Evolutionary conservation across 352 stramenopile species (phyloP).

Genomic region (Stramenopiles sp.): DNA sequence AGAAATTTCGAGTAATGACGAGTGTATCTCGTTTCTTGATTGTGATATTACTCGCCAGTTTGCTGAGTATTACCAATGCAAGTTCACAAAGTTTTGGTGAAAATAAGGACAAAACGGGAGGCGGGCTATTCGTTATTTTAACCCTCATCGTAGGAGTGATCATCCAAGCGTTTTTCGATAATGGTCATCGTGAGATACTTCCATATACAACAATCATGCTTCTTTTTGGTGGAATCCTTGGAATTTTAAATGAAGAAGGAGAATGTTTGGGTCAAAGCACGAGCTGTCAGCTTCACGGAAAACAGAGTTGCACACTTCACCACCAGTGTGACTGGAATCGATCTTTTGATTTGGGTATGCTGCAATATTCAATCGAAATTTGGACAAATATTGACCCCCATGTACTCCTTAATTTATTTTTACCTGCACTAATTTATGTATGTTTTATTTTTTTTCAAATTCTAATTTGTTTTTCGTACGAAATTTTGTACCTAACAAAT

Average conservation of each 20-base stretch:
- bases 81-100: no score
- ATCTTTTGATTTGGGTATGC: neutral
- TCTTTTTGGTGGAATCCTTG: slow-evolving; percentile 12
- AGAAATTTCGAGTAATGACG: no score
- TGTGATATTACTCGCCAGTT: no score
- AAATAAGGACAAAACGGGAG: no score
- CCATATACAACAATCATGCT: slow-evolving; percentile 12
- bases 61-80: no score
- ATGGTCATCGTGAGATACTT: no score
- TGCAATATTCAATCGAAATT: slow-evolving; percentile 13
- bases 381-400: slow-evolving; percentile 18
- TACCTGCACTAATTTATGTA: slow-evolving; percentile 27
- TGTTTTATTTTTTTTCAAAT: slow-evolving; percentile 16
- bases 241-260: slow-evolving; percentile 5
- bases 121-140: slow-evolving; percentile 11
- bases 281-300: no score
- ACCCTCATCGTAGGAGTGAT: slow-evolving; percentile 11
- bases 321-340: no score
- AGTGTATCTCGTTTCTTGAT: no score
- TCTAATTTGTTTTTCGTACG: no score
- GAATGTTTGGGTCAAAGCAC: neutral
- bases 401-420: slow-evolving; percentile 24
- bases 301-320: no score
- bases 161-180: slow-evolving; percentile 6
- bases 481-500: no score